phyloP scores from a whole-genome alignment of 2,329 filamentous ascomycete species.

The Cryphonectria parasitica region DNA sequence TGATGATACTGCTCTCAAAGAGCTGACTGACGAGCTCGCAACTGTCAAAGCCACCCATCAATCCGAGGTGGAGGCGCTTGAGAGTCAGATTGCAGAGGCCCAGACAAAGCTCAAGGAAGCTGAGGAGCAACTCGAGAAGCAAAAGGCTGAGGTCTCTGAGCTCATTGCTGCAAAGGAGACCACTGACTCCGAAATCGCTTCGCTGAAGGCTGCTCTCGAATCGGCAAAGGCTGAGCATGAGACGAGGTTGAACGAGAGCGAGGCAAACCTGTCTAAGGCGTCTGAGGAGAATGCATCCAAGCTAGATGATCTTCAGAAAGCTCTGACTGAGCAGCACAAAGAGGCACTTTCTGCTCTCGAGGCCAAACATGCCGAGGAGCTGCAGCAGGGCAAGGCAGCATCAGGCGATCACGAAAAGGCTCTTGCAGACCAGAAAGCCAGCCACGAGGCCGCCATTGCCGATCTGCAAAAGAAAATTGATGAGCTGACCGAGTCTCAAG shows the following conservation, averaged over 20 bases:
- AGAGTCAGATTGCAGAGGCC: slow-evolving; percentile 52
- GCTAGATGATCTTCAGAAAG: slow-evolving; percentile 54
- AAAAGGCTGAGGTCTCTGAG: slow-evolving; percentile 53
- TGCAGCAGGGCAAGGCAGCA: slow-evolving; percentile 51
- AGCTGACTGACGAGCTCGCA: slow-evolving; percentile 52
- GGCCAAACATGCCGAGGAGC: slow-evolving; percentile 55
- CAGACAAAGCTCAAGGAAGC: slow-evolving; percentile 55
- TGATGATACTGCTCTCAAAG: slow-evolving; percentile 47
- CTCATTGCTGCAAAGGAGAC: slow-evolving; percentile 54
- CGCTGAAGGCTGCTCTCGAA: slow-evolving; percentile 56
- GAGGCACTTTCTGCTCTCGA: slow-evolving; percentile 54
- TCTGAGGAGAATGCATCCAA: slow-evolving; percentile 53
- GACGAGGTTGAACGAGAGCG: slow-evolving; percentile 42
- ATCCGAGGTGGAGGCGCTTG: slow-evolving; percentile 50
- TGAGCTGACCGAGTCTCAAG: slow-evolving; percentile 52
- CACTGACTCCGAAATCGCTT: slow-evolving; percentile 51
- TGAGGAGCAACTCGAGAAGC: slow-evolving; percentile 54
- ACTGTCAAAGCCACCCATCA: slow-evolving; percentile 55
- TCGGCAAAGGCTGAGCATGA: slow-evolving; percentile 47
- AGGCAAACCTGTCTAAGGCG: slow-evolving; percentile 44
- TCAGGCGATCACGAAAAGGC: slow-evolving; percentile 52
- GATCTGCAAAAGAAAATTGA: slow-evolving; percentile 61
- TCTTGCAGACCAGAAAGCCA: slow-evolving; percentile 53
- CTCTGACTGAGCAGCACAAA: slow-evolving; percentile 55
- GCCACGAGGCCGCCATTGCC: slow-evolving; percentile 52